Conservation (phyloP, 208 protist species). For the Crithidia expoeki region DNA sequence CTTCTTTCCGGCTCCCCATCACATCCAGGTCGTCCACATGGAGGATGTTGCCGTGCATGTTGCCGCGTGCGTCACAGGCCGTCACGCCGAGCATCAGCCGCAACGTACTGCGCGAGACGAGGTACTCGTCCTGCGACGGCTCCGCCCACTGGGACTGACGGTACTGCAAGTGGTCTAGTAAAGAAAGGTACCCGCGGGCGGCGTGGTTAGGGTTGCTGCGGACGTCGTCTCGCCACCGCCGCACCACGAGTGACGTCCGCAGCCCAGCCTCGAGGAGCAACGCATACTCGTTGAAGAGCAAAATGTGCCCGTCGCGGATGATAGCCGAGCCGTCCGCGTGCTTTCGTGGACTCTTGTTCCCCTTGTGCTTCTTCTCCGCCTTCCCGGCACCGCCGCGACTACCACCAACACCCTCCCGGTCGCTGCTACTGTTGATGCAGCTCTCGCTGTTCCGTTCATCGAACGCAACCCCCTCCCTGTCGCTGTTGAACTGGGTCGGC, state of each 20-base stretch:
- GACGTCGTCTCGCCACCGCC: slow-evolving; percentile 38
- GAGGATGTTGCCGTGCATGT: slow-evolving; percentile 46
- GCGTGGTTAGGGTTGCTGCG: slow-evolving; percentile 34
- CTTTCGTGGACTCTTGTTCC: neutral
- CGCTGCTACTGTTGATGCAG: slow-evolving; percentile 1
- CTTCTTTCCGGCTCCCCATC: slow-evolving; percentile 50
- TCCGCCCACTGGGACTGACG: slow-evolving; percentile 30
- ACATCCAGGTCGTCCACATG: slow-evolving; percentile 64
- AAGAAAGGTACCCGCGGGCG: slow-evolving; percentile 34
- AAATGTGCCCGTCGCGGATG: slow-evolving; percentile 21
- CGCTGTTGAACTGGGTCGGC: neutral
- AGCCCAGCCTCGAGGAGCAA: slow-evolving; percentile 43
- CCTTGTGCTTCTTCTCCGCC: neutral
- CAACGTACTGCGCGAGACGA: slow-evolving; percentile 41
- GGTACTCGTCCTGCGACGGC: slow-evolving; percentile 35
- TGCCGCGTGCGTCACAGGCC: slow-evolving; percentile 34
- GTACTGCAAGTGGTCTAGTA: slow-evolving; percentile 46
- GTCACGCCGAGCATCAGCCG: slow-evolving; percentile 56
- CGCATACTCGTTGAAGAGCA: slow-evolving; percentile 43
- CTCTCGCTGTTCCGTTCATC: neutral
- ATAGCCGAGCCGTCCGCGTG: slow-evolving; percentile 9
- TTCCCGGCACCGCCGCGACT: neutral
- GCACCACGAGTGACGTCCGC: slow-evolving; percentile 32
- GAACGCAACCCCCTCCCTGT: neutral
- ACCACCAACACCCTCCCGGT: neutral